Evolutionary conservation across 768 basidiomycete species (phyloP).

Genomic region (Boletellus sp.): DNA sequence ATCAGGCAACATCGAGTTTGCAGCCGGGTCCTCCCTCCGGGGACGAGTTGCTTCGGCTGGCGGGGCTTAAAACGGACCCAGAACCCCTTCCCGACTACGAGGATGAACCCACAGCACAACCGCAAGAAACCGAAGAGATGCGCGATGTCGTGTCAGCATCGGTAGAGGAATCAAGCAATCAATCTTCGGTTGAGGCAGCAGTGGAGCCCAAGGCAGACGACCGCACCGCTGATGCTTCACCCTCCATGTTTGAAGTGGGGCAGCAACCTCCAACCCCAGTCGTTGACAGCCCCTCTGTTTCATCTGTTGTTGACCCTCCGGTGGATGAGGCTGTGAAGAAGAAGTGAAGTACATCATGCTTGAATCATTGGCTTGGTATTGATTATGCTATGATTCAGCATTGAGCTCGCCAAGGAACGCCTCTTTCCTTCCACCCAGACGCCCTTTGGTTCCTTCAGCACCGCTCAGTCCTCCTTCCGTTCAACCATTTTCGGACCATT

Average conservation of each 20-base stretch:
- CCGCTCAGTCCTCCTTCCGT: conserved; percentile 37
- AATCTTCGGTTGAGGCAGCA: neutral
- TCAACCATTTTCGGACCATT: conserved; percentile 68
- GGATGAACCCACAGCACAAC: conserved; percentile 34
- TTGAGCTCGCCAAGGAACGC: conserved; percentile 42
- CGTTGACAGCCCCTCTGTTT: conserved; percentile 2
- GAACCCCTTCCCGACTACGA: conserved; percentile 56
- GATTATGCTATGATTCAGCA: conserved; percentile 25
- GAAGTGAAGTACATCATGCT: conserved; percentile 15
- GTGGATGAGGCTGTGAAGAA: conserved; percentile 24
- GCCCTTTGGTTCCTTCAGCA: conserved; percentile 18
- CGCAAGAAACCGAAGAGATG: conserved; percentile 1
- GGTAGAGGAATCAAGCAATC: neutral
- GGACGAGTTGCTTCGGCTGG: conserved; percentile 47
- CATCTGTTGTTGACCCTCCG: conserved; percentile 2
- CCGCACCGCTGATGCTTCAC: neutral
- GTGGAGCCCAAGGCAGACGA: conserved; percentile 4
- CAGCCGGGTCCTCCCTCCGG: conserved; percentile 32
- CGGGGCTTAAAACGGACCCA: conserved; percentile 42
- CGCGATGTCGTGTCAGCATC: neutral
- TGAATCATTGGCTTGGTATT: neutral
- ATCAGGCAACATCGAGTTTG: conserved; percentile 2
- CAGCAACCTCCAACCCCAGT: conserved; percentile 13
- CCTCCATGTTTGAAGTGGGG: neutral
- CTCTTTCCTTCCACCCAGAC: conserved; percentile 41